A percentile compares a stretch with the other conserved stretches of the same genome.
Conservation (phyloP, 345 rosid species). For the Alliaria petiolata region DNA sequence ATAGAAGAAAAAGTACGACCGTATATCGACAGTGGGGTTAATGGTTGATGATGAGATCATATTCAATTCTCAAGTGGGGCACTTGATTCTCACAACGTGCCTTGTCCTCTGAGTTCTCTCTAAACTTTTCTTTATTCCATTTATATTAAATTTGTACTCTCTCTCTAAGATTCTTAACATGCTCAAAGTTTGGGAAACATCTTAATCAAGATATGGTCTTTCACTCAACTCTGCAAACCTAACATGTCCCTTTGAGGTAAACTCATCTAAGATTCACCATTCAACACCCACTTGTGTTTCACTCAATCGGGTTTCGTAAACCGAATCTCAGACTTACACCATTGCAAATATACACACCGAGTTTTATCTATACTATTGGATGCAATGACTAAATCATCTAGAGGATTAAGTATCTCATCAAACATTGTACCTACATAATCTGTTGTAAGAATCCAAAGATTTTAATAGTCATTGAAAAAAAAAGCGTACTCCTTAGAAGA, state of each 20-base stretch:
- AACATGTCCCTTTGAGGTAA: constrained; percentile 17
- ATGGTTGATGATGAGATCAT: constrained; percentile 29
- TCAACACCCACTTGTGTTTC: constrained; percentile 19
- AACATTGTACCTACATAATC: background rate
- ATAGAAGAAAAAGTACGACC: constrained; percentile 36
- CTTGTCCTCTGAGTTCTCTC: constrained; percentile 28
- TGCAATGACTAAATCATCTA: background rate
- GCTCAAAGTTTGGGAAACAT: constrained; percentile 27
- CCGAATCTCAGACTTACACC: background rate
- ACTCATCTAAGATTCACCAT: constrained; percentile 7
- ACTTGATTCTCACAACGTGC: constrained; percentile 34
- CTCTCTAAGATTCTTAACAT: constrained; percentile 10
- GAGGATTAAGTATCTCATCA: background rate
- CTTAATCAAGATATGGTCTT: constrained; percentile 26
- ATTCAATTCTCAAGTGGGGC: constrained; percentile 33
- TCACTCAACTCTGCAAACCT: constrained; percentile 27
- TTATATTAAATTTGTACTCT: background rate
- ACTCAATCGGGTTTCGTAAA: background rate
- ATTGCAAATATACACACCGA: background rate
- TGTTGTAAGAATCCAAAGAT: constrained; percentile 1
- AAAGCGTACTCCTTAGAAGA: background rate
- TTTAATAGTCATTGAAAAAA: too few relatives aligned
- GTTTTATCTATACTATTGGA: background rate
- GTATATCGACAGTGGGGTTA: constrained; percentile 32
- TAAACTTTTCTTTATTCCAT: background rate